phyloP scores from a whole-genome alignment of 441 rosid genomes.

The Jatropha multifida region DNA sequence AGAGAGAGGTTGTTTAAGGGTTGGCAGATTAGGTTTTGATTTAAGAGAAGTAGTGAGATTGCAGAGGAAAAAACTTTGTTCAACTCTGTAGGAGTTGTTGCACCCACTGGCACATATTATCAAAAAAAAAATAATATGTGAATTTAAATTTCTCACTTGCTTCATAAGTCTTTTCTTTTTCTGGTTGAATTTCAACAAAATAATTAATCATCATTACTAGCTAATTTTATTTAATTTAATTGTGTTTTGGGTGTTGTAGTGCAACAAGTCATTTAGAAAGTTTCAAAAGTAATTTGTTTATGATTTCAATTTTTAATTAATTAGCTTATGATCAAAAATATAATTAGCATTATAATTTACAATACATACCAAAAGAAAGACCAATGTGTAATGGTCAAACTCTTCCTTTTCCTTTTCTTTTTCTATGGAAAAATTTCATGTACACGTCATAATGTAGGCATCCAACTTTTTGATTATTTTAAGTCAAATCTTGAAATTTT shows the following conservation, averaged over 20 bases:
- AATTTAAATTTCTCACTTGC: slow-evolving; percentile 32
- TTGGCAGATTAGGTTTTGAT: slow-evolving; percentile 54
- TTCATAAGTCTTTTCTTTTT: slow-evolving; percentile 34
- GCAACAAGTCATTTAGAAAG: neutral
- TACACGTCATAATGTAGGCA: slow-evolving; percentile 6
- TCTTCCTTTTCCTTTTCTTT: neutral
- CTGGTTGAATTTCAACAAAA: slow-evolving; percentile 25
- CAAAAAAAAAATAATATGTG: neutral
- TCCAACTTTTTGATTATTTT: slow-evolving; percentile 19
- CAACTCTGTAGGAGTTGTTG: slow-evolving; percentile 49
- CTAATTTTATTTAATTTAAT: neutral
- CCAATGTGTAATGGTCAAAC: slow-evolving; percentile 5
- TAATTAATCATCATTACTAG: slow-evolving; percentile 18
- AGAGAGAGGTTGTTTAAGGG: slow-evolving; percentile 29
- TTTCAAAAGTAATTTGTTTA: neutral
- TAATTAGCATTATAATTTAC: too few relatives aligned
- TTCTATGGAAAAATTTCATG: neutral
- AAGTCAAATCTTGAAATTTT: slow-evolving; percentile 1
- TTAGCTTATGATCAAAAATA: neutral
- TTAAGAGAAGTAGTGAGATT: slow-evolving; percentile 4
- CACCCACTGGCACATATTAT: slow-evolving; percentile 49
- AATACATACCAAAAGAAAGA: neutral
- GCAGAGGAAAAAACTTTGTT: slow-evolving; percentile 14
- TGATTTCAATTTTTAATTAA: neutral
- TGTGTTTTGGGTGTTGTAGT: neutral